phyloP scores from a whole-genome alignment of 805 yeast genomes.

The Monosporozyma aquatica region DNA sequence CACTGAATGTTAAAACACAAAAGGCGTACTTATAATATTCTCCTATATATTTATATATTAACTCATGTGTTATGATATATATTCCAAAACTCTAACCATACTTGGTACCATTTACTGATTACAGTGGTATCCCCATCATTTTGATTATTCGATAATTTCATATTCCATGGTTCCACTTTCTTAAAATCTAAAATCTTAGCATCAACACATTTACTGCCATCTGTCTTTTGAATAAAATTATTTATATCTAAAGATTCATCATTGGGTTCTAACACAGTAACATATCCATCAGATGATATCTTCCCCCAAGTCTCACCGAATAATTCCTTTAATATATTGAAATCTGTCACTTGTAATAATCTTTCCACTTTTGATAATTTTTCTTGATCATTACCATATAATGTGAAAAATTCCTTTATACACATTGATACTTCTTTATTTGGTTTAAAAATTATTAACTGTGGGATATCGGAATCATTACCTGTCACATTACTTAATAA shows the following conservation, averaged over 20 bases:
- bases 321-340: conserved; percentile 19
- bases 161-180: conserved; percentile 21
- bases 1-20: no score
- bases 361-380: conserved; percentile 10
- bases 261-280: conserved; percentile 2
- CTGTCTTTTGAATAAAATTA: not conserved
- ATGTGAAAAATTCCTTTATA: conserved; percentile 27
- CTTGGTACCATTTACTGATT: conserved; percentile 12
- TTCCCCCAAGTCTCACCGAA: conserved; percentile 29
- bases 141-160: conserved; percentile 1
- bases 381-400: conserved; percentile 20
- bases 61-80: not conserved
- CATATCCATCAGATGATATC: conserved; percentile 18
- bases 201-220: not conserved
- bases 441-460: conserved; percentile 23
- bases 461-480: conserved; percentile 11
- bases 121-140: not conserved
- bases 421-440: conserved; percentile 26
- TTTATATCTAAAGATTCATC: conserved; percentile 2
- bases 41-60: no score
- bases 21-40: no score
- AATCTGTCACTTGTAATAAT: conserved; percentile 13
- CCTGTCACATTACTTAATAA: conserved; percentile 19
- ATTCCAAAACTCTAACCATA: conserved; percentile 15
- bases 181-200: conserved; percentile 21